phyloP scores from a whole-genome alignment of 257 asterid species.

The Galeopsis tetrahit region DNA sequence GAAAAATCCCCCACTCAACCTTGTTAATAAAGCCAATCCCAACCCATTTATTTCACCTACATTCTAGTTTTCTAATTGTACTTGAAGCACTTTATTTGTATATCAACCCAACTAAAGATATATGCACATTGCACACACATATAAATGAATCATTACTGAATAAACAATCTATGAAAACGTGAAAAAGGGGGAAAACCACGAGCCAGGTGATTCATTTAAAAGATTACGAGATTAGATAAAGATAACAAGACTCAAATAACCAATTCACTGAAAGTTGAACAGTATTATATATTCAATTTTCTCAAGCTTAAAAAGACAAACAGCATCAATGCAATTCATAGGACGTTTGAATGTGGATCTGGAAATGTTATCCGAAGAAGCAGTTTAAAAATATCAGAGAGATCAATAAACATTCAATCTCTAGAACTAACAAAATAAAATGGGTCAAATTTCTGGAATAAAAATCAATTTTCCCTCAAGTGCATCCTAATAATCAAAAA shows the following conservation, averaged over 20 bases:
- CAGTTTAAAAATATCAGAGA: neutral
- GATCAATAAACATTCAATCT: neutral
- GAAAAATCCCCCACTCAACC: slow-evolving; percentile 88
- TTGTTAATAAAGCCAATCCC: slow-evolving; percentile 97
- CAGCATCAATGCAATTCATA: neutral
- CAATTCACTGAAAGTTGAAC: slow-evolving; percentile 18
- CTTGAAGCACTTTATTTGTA: slow-evolving; percentile 33
- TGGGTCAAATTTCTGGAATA: neutral
- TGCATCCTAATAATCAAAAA: neutral
- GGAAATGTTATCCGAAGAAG: neutral
- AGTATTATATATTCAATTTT: neutral
- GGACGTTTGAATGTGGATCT: neutral
- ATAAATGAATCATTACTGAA: neutral
- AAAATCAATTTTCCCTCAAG: neutral
- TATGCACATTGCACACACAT: neutral
- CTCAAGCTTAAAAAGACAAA: neutral
- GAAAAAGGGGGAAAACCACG: neutral
- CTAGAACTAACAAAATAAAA: neutral
- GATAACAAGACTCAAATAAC: slow-evolving; percentile 6
- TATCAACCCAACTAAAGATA: slow-evolving; percentile 28
- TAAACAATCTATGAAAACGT: neutral
- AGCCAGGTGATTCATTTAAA: neutral
- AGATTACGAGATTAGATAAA: slow-evolving; percentile 9
- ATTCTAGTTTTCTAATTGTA: slow-evolving; percentile 51
- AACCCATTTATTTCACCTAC: slow-evolving; percentile 67